Evolutionary conservation across 495 filamentous ascomycete genomes (phyloP).

Genomic region (Xylaria sp.): DNA sequence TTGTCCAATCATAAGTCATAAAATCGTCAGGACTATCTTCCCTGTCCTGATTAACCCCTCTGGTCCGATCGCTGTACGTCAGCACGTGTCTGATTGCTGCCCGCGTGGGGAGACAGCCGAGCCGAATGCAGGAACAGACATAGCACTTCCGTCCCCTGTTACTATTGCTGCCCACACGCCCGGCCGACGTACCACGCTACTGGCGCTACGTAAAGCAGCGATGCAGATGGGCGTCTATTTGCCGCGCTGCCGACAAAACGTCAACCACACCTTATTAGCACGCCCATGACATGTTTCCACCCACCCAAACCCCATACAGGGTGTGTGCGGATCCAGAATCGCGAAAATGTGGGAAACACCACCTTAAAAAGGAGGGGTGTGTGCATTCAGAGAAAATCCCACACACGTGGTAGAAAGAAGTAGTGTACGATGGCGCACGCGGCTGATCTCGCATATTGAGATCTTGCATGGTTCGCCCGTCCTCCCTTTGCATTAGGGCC

Average conservation of each 20-base stretch:
- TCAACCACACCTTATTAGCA: conserved; percentile 17
- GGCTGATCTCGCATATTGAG: conserved; percentile 40
- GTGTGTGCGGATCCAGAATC: conserved; percentile 37
- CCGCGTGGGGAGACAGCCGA: conserved; percentile 32
- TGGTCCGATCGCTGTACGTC: conserved; percentile 38
- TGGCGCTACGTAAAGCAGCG: conserved; percentile 39
- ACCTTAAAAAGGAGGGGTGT: conserved; percentile 36
- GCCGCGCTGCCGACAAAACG: conserved; percentile 34
- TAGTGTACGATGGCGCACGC: conserved; percentile 25
- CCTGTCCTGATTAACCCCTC: conserved; percentile 32
- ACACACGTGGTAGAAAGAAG: conserved; percentile 26
- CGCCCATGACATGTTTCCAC: conserved; percentile 26
- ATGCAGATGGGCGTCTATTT: conserved; percentile 36
- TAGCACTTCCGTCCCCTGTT: conserved; percentile 29
- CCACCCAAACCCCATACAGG: conserved; percentile 28
- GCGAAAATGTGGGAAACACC: conserved; percentile 18
- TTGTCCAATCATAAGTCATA: conserved; percentile 57
- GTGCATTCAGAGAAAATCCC: conserved; percentile 37
- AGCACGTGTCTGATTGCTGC: conserved; percentile 32
- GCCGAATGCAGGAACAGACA: conserved; percentile 42
- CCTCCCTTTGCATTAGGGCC: conserved; percentile 28
- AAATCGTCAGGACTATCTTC: conserved; percentile 49
- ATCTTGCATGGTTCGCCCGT: conserved; percentile 33
- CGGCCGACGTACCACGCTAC: conserved; percentile 34
- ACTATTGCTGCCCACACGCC: conserved; percentile 35